Base-by-base conservation (phyloP, 352 stramenopile species). In the Blastocystis sp. region DNA sequence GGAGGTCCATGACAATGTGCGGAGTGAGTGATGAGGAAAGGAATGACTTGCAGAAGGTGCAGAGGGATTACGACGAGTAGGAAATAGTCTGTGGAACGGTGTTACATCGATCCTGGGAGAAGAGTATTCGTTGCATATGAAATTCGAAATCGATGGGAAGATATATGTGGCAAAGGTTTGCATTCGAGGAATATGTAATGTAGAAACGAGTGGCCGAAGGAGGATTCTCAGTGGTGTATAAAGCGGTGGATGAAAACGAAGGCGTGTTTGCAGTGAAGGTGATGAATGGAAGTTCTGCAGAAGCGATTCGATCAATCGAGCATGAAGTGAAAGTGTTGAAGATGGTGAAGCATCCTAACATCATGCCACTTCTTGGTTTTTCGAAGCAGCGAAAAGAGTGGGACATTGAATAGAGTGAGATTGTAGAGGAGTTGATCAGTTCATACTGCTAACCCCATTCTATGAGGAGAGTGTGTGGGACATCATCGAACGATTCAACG, bases 401-500 rank as follows among this genome's bases (percentile, higher is more conserved):
- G 23, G 45, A 26, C 6, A 56, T 15, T n/a, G 20, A 29, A 37
- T 39, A 61, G 41, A 23, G 37, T 13, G 18, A 37, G 43, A 79
- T 6, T 8, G 34, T 63, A 80, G 70, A 34, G 76, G 76, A 37
- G 34, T 45, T 23, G n/a, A 29, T 5, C 59, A 87, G 53, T 87
- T 76, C 34, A 29, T 59, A 6, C 63, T 87, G 45, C 63, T 87
- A 39, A 87, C 76, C 13, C 76, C 76, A 15, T 87, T 39, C 39
- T 87, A 87, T 39, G 34, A 87, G 29, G 76, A 45, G 15, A 70
- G 45, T 37, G 76, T 87, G 26, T 87, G 76, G 76, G 63, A 76
- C 53, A 45, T 59, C 26, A 87, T 87, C 47, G 76, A 87, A 9
- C 41, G 55, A 26, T 70, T 61, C 41, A 87, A 87, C 29, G 41